phyloP scores from a whole-genome alignment of 768 basidiomycete genomes.

The Boletus barrowsii region DNA sequence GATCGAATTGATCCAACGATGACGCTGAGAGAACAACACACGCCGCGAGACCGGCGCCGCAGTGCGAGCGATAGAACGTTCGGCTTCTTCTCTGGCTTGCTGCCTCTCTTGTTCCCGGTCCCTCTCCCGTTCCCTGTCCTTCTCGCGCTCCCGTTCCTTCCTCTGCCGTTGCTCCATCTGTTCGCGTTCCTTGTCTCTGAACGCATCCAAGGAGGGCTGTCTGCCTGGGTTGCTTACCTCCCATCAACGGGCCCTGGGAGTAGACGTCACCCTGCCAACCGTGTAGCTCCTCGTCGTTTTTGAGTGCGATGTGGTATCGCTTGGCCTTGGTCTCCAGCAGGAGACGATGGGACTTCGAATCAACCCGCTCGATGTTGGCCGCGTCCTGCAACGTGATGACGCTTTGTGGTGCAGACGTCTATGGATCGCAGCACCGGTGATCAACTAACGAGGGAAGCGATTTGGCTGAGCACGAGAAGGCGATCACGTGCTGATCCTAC shows the following conservation, averaged over 20 bases:
- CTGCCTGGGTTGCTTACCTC: constrained; percentile 91
- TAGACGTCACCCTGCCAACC: constrained; percentile 98
- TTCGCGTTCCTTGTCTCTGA: too few species aligned
- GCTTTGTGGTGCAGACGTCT: constrained; percentile 57
- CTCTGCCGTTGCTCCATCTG: too few species aligned
- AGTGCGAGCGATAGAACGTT: too few species aligned
- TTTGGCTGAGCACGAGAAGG: background rate
- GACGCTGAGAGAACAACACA: too few species aligned
- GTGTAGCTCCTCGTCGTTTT: constrained; percentile 96
- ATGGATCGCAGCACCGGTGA: constrained; percentile 6
- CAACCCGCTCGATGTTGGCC: constrained; percentile 84
- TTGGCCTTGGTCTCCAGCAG: constrained; percentile 83
- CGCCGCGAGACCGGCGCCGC: too few species aligned
- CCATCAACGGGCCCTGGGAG: constrained; percentile 85
- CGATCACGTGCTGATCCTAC: constrained; percentile 22
- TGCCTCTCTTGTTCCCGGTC: too few species aligned
- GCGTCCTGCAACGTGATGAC: constrained; percentile 73
- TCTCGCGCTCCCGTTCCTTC: too few species aligned
- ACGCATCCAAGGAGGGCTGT: too few species aligned
- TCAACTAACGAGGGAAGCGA: background rate
- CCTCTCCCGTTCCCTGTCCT: too few species aligned
- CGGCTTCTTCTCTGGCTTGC: too few species aligned
- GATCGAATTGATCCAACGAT: too few species aligned
- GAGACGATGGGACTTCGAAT: constrained; percentile 92
- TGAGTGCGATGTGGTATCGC: constrained; percentile 76